These are phyloP conservation scores for Linum usitatissimum DNA, from an alignment of 345 rosid genomes.

Conservation along the genomic window DNA sequence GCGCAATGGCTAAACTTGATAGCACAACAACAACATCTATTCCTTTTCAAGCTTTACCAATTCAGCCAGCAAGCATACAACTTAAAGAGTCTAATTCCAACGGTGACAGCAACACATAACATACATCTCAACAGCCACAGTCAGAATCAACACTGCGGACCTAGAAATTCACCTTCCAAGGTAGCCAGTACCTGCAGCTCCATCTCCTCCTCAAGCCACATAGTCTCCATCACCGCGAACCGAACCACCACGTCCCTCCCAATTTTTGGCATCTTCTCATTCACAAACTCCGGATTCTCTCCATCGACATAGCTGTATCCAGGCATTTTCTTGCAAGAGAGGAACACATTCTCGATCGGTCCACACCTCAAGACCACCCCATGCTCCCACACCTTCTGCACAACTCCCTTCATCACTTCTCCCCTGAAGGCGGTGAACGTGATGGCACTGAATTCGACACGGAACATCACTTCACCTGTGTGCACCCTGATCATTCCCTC, in stretches of 20 bases:
- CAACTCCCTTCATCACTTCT: slow-evolving; percentile 59
- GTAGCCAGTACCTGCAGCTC: slow-evolving; percentile 78
- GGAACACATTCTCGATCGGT: slow-evolving; percentile 44
- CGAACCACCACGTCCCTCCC: slow-evolving; percentile 42
- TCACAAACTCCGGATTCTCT: slow-evolving; percentile 60
- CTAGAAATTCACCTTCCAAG: slow-evolving; percentile 69
- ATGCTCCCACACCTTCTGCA: slow-evolving; percentile 66
- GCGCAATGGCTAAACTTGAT: no score
- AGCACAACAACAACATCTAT: no score
- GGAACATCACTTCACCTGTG: slow-evolving; percentile 68
- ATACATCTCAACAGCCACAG: no score
- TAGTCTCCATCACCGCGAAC: slow-evolving; percentile 53
- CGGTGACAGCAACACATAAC: no score
- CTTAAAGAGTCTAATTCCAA: no score
- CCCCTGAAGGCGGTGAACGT: slow-evolving; percentile 77
- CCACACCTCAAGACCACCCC: slow-evolving; percentile 78
- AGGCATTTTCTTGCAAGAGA: slow-evolving; percentile 52
- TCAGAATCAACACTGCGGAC: slow-evolving; percentile 21
- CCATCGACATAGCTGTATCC: slow-evolving; percentile 51
- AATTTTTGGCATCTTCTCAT: slow-evolving; percentile 50
- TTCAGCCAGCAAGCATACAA: no score
- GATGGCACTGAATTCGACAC: slow-evolving; percentile 53
- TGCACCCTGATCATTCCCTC: slow-evolving; percentile 66
- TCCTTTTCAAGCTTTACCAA: no score
- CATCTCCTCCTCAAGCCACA: slow-evolving; percentile 73